These are phyloP conservation scores for Penicillium waksmanii DNA, from an alignment of 495 filamentous ascomycete species.

Conservation along the genomic window DNA sequence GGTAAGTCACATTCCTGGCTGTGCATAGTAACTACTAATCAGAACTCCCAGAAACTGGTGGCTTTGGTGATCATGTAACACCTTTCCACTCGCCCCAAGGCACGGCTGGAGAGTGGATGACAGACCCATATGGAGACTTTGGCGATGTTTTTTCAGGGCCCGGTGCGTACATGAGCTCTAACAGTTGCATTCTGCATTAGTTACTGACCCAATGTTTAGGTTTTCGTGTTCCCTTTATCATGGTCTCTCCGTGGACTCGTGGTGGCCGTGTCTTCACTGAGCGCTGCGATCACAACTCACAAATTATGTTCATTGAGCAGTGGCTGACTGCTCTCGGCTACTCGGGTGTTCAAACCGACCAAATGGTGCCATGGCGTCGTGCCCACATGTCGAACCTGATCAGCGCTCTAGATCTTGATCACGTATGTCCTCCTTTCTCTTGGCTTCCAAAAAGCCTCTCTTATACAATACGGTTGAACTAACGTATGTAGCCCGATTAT, in stretches of 20 bases:
- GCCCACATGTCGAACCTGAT: slow-evolving; percentile 58
- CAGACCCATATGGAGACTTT: slow-evolving; percentile 51
- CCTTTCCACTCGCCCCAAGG: slow-evolving; percentile 56
- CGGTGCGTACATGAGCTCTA: slow-evolving; percentile 26
- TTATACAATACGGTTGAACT: slow-evolving; percentile 3
- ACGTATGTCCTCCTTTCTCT: slow-evolving; percentile 28
- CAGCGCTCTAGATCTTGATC: slow-evolving; percentile 55
- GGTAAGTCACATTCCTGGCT: slow-evolving; percentile 22
- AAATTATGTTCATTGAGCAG: slow-evolving; percentile 59
- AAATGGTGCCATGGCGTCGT: slow-evolving; percentile 57
- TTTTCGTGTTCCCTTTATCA: slow-evolving; percentile 58
- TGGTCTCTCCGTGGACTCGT: slow-evolving; percentile 61
- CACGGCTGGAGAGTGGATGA: slow-evolving; percentile 59
- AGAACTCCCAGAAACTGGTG: slow-evolving; percentile 49
- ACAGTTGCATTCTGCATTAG: not conserved
- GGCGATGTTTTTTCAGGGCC: slow-evolving; percentile 56
- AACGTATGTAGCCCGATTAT: slow-evolving; percentile 42
- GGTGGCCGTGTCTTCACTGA: slow-evolving; percentile 58
- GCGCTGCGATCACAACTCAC: slow-evolving; percentile 60
- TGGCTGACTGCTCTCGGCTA: slow-evolving; percentile 56
- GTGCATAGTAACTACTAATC: not conserved
- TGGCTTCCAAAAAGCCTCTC: not conserved
- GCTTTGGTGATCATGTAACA: slow-evolving; percentile 58
- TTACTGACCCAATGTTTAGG: slow-evolving; percentile 21
- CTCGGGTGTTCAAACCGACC: slow-evolving; percentile 46